Evolutionary conservation across 2,329 filamentous ascomycete genomes (phyloP).

Genomic region (Phaeosphaeria sp.): DNA sequence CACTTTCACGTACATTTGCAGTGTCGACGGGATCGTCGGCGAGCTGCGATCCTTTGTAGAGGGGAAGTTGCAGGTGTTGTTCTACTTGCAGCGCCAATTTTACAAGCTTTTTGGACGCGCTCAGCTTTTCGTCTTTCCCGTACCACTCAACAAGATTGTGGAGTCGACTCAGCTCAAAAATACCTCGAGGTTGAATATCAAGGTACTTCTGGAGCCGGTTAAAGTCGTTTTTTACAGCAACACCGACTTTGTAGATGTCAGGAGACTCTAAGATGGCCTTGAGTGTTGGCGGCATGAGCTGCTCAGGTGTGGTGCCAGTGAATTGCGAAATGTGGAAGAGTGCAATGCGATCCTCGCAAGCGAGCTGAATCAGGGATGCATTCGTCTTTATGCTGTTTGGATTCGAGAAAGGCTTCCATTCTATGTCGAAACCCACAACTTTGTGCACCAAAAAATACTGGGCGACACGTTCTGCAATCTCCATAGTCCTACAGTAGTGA

Average conservation of each 20-base stretch:
- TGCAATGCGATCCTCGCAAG: slow-evolving; percentile 76
- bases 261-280: slow-evolving; percentile 75
- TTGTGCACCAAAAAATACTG: slow-evolving; percentile 72
- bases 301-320: slow-evolving; percentile 47
- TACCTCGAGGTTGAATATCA: slow-evolving; percentile 66
- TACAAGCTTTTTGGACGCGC: slow-evolving; percentile 59
- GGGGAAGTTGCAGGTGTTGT: slow-evolving; percentile 73
- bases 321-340: slow-evolving; percentile 76
- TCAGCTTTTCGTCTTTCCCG: background rate
- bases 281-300: slow-evolving; percentile 73
- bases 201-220: slow-evolving; percentile 69
- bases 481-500: slow-evolving; percentile 76
- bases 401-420: slow-evolving; percentile 68
- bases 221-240: slow-evolving; percentile 69
- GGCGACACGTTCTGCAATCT: slow-evolving; percentile 72
- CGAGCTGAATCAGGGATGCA: slow-evolving; percentile 82
- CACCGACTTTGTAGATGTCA: slow-evolving; percentile 75
- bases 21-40: slow-evolving; percentile 23
- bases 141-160: slow-evolving; percentile 70
- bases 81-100: slow-evolving; percentile 73
- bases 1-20: slow-evolving; percentile 67
- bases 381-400: slow-evolving; percentile 73
- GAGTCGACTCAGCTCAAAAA: slow-evolving; percentile 84
- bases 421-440: slow-evolving; percentile 85
- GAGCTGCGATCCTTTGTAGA: slow-evolving; percentile 73